Percentiles rank a stretch among this genome's conserved stretches.
Conservation (phyloP, 495 filamentous ascomycete species). For the Letharia lupina region DNA sequence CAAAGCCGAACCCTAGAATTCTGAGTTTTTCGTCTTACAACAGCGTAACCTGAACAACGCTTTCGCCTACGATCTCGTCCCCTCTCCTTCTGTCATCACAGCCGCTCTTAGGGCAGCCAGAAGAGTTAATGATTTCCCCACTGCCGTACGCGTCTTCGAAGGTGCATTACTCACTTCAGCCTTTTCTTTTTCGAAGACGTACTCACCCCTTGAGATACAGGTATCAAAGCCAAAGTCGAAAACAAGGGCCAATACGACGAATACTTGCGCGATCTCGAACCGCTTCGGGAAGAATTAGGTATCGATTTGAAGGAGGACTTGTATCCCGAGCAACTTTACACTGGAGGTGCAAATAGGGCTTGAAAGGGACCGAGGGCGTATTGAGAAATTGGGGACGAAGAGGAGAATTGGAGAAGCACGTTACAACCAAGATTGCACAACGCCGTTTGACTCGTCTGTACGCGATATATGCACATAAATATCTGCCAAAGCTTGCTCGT, state of each 20-base stretch:
- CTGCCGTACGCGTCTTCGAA: constrained; percentile 95
- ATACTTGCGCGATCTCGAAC: constrained; percentile 89
- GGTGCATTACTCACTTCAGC: constrained; percentile 45
- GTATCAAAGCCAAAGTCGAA: constrained; percentile 99
- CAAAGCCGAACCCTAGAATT: background rate
- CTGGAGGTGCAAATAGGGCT: constrained; percentile 17
- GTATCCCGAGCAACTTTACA: constrained; percentile 66
- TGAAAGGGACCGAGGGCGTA: background rate
- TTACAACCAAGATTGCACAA: background rate
- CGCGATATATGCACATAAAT: constrained; percentile 2
- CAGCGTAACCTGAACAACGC: constrained; percentile 99
- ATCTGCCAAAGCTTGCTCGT: constrained; percentile 3
- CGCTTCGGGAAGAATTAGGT: constrained; percentile 86
- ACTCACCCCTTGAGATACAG: constrained; percentile 38
- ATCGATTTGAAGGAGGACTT: constrained; percentile 87
- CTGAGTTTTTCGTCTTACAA: constrained; percentile 3
- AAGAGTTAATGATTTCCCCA: constrained; percentile 97
- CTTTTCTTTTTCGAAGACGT: background rate
- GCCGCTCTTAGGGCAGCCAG: constrained; percentile 87
- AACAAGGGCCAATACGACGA: constrained; percentile 95
- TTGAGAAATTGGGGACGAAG: background rate
- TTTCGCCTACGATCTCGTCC: constrained; percentile 99
- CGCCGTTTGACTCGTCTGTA: background rate
- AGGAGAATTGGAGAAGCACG: background rate
- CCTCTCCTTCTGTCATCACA: constrained; percentile 81